Conservation (phyloP, 495 filamentous ascomycete genomes). For the Tuber calosporum region DNA sequence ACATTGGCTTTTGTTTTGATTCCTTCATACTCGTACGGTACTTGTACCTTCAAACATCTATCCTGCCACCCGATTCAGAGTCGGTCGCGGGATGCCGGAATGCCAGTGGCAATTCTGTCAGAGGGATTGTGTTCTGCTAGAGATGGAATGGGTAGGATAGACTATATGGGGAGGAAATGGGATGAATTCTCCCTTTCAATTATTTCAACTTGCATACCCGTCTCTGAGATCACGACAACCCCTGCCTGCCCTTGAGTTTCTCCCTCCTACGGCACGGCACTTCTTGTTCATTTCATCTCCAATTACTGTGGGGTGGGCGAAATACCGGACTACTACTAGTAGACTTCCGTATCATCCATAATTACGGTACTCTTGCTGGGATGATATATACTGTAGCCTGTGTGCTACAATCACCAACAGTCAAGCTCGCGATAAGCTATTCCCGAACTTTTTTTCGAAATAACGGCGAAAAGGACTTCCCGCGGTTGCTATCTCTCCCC, state of each 20-base stretch:
- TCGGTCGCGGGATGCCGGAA: not conserved
- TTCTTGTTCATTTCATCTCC: not conserved
- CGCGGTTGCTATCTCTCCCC: not conserved
- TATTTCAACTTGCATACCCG: not conserved
- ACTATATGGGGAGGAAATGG: not conserved
- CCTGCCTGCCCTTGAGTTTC: not conserved
- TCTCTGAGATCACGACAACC: not conserved
- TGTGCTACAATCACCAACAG: not conserved
- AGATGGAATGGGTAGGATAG: not conserved
- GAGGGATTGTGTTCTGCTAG: not conserved
- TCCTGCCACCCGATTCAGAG: not conserved
- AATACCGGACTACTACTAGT: not conserved
- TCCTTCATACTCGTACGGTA: not conserved
- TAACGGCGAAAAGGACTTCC: not conserved
- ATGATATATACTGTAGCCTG: constrained; percentile 3
- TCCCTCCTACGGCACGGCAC: not conserved
- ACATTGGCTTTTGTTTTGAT: not conserved
- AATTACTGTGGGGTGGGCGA: not conserved
- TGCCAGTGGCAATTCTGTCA: not conserved
- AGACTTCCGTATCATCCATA: too few species aligned
- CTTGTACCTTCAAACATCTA: not conserved
- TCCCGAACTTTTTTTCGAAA: not conserved
- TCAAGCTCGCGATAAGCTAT: not conserved
- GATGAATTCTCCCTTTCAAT: not conserved
- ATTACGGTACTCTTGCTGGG: not conserved